Conservation (phyloP, 2,329 filamentous ascomycete genomes). For the Monosporascus sp. region DNA sequence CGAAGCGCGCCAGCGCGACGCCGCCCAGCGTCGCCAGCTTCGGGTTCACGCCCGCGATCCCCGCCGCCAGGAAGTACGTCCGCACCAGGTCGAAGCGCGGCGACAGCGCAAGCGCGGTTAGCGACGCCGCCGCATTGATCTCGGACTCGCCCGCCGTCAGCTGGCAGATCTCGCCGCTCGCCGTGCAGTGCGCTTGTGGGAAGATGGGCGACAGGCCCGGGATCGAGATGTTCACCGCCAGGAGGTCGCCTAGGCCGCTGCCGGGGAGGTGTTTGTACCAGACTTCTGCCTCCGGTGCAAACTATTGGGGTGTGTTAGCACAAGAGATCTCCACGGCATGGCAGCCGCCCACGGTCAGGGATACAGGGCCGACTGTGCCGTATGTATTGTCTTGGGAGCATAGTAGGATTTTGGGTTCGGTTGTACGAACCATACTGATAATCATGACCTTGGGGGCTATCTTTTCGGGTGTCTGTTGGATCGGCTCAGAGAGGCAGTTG, state of each 20-base stretch:
- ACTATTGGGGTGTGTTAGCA: constrained; percentile 35
- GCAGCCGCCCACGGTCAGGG: no score
- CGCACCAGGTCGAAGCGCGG: constrained; percentile 56
- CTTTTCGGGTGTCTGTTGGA: constrained; percentile 6
- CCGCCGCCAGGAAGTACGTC: constrained; percentile 68
- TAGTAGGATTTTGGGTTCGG: background rate
- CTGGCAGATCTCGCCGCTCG: constrained; percentile 59
- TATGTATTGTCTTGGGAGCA: constrained; percentile 5
- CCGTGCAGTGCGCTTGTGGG: constrained; percentile 60
- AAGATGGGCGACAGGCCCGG: constrained; percentile 62
- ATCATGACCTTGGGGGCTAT: constrained; percentile 58
- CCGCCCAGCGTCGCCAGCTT: constrained; percentile 59
- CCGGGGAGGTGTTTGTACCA: constrained; percentile 52
- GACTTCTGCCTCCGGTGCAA: constrained; percentile 53
- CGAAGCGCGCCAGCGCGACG: constrained; percentile 64
- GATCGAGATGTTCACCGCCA: constrained; percentile 51
- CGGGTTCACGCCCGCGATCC: constrained; percentile 72
- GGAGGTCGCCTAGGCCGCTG: constrained; percentile 47
- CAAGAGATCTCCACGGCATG: no score
- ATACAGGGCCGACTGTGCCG: background rate
- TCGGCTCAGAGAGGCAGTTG: background rate
- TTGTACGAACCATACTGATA: constrained; percentile 49
- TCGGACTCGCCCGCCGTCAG: constrained; percentile 63
- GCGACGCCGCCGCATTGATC: constrained; percentile 68
- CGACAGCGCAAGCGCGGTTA: constrained; percentile 59